phyloP scores from a whole-genome alignment of 805 yeast species.

The Ogataea polymorpha region DNA sequence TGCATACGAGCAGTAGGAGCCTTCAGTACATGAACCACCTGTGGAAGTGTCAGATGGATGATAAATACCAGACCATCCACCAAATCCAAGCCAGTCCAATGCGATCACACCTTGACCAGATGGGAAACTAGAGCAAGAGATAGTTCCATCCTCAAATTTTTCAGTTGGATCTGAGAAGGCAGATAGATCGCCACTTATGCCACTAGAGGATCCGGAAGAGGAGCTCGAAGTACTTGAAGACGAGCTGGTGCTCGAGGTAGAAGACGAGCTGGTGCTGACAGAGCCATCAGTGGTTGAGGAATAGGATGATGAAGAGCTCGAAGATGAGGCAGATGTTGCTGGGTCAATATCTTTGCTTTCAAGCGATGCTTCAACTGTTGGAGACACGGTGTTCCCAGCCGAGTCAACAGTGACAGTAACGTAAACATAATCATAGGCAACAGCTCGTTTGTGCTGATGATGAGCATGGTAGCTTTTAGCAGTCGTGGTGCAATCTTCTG shows the following conservation, averaged over 20 bases:
- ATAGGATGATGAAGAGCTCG: constrained; percentile 26
- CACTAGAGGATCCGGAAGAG: constrained; percentile 34
- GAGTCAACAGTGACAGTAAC: constrained; percentile 53
- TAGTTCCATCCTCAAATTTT: constrained; percentile 68
- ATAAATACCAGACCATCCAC: constrained; percentile 56
- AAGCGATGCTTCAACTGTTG: constrained; percentile 30
- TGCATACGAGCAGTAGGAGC: constrained; percentile 72
- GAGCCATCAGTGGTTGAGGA: constrained; percentile 10
- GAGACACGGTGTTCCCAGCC: constrained; percentile 43
- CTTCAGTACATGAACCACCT: constrained; percentile 59
- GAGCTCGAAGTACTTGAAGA: constrained; percentile 15
- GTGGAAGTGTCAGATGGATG: constrained; percentile 40
- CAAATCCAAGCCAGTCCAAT: constrained; percentile 67
- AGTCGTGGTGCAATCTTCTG: constrained; percentile 41
- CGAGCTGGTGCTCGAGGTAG: constrained; percentile 21
- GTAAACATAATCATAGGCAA: constrained; percentile 45
- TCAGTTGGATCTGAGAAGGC: constrained; percentile 54
- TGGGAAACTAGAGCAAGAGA: constrained; percentile 69
- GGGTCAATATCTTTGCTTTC: constrained; percentile 22
- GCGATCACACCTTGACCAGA: constrained; percentile 80
- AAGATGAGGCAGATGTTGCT: constrained; percentile 20
- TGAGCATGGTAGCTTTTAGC: constrained; percentile 47
- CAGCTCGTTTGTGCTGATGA: constrained; percentile 59
- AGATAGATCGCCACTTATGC: constrained; percentile 54
- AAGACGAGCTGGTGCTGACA: constrained; percentile 1